phyloP scores from a whole-genome alignment of 2,329 filamentous ascomycete genomes.

The Plenodomus tracheiphilus region DNA sequence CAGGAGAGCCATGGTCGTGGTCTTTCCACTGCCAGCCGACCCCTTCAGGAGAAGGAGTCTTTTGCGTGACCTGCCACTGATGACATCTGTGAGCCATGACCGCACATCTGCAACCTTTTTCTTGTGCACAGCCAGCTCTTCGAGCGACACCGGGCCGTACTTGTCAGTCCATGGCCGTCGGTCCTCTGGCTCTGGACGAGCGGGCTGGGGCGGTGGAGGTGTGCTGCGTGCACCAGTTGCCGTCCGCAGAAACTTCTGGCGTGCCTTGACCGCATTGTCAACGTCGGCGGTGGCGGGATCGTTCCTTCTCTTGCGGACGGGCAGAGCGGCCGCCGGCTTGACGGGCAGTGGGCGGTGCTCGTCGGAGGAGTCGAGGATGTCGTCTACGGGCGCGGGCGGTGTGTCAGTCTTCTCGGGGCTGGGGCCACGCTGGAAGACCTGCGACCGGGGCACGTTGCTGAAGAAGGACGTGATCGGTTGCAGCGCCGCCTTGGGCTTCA shows the following conservation, averaged over 20 bases:
- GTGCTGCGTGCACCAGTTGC: conserved; percentile 36
- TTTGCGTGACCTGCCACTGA: conserved; percentile 63
- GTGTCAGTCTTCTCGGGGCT: conserved; percentile 44
- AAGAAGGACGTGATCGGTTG: conserved; percentile 56
- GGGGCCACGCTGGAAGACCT: conserved; percentile 43
- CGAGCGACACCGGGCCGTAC: conserved; percentile 73
- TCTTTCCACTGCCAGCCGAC: conserved; percentile 89
- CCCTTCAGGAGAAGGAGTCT: conserved; percentile 84
- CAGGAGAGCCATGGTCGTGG: conserved; percentile 78
- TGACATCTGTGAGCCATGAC: conserved; percentile 77
- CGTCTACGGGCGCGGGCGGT: conserved; percentile 37
- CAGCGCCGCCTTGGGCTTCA: conserved; percentile 43
- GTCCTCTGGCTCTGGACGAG: conserved; percentile 51
- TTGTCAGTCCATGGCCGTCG: conserved; percentile 83
- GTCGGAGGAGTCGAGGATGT: conserved; percentile 43
- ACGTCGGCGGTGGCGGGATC: conserved; percentile 16
- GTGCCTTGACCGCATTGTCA: conserved; percentile 28
- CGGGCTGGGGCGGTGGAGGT: conserved; percentile 31
- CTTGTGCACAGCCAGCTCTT: conserved; percentile 92
- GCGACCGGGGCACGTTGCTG: conserved; percentile 48
- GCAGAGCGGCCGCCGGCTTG: conserved; percentile 26
- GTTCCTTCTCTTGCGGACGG: conserved; percentile 36
- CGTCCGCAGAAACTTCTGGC: conserved; percentile 52
- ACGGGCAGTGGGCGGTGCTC: conserved; percentile 24
- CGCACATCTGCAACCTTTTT: conserved; percentile 88